Base-by-base conservation (phyloP, 2,329 filamentous ascomycete species). In the Meredithiella fracta region DNA sequence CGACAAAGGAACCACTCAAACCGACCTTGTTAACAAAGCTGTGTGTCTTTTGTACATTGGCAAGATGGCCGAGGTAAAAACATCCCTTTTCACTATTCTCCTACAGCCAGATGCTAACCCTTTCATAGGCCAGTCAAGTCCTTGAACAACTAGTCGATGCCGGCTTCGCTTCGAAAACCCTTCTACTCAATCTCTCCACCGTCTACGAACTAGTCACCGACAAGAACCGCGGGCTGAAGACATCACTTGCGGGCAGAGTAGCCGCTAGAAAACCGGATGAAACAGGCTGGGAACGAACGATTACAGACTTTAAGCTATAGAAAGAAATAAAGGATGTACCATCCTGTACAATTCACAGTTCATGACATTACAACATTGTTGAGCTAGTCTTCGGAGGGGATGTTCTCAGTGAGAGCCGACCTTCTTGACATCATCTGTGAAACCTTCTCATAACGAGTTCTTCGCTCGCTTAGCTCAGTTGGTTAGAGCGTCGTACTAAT, bases 171-270 rank as follows among this genome's bases (percentile, higher is more conserved):
- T 96, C 91, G 58, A 82, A 86, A 60, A 86, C 86, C 0, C 70
- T 95, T 1, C 78, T 94, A 0, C 94, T 96, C 69, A 97, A 97
- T 65, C 69, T 98, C 11, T 81, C 83, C 9, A 97, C 91, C 0
- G 79, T 95, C 63, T 97, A 94, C 65, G 92, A 97, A 68, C 75
- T 97, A 6, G 92, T 86, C 65, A 90, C 86, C 0, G 90, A 97
- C 62, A 77, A 78, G 60, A 79, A 86, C 44, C 73, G 78, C 51
- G 75, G 75, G 11, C 68, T 85, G 62, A 97, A 97, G 72, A 67
- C 78, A 29, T 72, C 71, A 25, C 72, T 97, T 17, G 82, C 85
- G 1, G 84, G 88, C 62, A 77, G 75, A 53, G 74, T 92, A 17
- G 83, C 86, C 1, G 70, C 67, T 1, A 72, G 78, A 62, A 74